Evolutionary conservation across 2,329 filamentous ascomycete genomes (phyloP).

Genomic region (Ilyonectria sp.): DNA sequence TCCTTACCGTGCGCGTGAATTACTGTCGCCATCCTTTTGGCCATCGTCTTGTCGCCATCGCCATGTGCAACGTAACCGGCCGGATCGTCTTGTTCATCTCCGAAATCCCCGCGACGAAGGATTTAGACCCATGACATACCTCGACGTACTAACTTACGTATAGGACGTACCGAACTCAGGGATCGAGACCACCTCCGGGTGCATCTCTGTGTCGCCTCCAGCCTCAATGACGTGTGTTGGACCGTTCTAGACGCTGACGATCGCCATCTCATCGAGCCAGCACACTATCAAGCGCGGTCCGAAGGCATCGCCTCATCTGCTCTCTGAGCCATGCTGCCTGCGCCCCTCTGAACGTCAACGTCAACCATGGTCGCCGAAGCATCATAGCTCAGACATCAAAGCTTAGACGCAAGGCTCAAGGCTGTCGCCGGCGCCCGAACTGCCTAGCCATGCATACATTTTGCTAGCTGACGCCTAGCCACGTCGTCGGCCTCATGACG

Average conservation of each 20-base stretch:
- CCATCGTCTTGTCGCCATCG: neutral
- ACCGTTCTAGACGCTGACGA: constrained; percentile 47
- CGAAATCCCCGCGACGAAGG: constrained; percentile 23
- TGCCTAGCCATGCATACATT: constrained; percentile 19
- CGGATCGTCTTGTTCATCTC: constrained; percentile 28
- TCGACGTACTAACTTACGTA: neutral
- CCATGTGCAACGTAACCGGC: constrained; percentile 15
- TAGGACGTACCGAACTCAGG: neutral
- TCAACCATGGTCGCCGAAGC: neutral
- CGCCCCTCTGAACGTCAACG: constrained; percentile 16
- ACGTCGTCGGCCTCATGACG: constrained; percentile 31
- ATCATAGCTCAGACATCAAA: neutral
- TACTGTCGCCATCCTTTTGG: constrained; percentile 4
- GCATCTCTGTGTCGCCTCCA: constrained; percentile 26
- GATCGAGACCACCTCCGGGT: constrained; percentile 21
- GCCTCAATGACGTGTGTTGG: constrained; percentile 45
- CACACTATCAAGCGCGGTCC: constrained; percentile 34
- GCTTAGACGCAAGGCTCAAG: neutral
- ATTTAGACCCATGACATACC: constrained; percentile 4
- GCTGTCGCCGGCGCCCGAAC: constrained; percentile 5
- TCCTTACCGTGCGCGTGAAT: constrained; percentile 14
- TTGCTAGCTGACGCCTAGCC: constrained; percentile 21
- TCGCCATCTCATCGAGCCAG: constrained; percentile 34
- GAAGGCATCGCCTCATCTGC: constrained; percentile 34
- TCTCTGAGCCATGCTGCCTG: constrained; percentile 11